phyloP scores from a whole-genome alignment of 176 grass and related monocot species.

The Aechmea fasciata region DNA sequence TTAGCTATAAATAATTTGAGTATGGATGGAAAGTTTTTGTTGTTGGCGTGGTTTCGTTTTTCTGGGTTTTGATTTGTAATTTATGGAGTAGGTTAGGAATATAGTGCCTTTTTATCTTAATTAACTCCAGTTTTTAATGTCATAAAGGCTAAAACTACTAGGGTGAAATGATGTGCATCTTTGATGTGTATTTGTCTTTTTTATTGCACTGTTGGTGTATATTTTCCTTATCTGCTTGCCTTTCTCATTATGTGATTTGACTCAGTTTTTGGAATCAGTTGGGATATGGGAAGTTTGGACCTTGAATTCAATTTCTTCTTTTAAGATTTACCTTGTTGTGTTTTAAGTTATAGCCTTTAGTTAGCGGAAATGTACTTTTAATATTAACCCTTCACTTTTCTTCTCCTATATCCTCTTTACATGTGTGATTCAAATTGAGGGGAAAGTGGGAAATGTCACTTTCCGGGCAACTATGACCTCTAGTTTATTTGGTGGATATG shows the following conservation, averaged over 20 bases:
- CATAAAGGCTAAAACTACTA: too few relatives aligned
- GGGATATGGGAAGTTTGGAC: too few relatives aligned
- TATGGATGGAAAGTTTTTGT: not conserved
- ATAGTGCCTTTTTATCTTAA: not conserved
- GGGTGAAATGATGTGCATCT: too few relatives aligned
- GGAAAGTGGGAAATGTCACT: not conserved
- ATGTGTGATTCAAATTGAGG: not conserved
- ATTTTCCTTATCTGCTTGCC: too few relatives aligned
- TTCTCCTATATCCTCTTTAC: not conserved
- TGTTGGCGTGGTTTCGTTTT: not conserved
- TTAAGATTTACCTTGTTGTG: not conserved
- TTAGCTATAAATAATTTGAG: not conserved
- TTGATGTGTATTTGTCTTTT: too few relatives aligned
- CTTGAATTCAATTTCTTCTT: not conserved
- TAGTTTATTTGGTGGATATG: not conserved
- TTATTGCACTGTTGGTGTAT: too few relatives aligned
- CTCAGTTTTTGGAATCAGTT: too few relatives aligned
- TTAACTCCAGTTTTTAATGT: too few relatives aligned
- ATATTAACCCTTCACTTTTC: not conserved
- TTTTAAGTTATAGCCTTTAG: not conserved
- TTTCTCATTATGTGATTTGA: too few relatives aligned
- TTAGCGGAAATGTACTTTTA: not conserved
- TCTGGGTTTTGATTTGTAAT: not conserved
- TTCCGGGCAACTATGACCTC: not conserved
- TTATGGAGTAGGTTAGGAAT: slow-evolving; percentile 8